These are phyloP conservation scores for Saussurea involucrata DNA, from an alignment of 129 eudicot genomes.

Conservation along the genomic window DNA sequence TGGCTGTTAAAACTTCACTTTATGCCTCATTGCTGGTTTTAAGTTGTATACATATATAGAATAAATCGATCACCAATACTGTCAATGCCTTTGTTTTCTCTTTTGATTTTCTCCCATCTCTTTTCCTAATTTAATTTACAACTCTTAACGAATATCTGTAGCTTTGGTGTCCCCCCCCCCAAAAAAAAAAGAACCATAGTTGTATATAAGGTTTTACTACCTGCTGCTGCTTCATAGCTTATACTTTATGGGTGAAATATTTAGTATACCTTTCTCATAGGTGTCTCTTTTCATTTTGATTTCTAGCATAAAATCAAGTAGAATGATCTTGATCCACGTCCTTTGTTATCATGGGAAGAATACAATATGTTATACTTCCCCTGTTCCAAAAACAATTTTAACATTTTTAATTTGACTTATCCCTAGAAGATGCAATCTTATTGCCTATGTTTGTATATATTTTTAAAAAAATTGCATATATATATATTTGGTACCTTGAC, in stretches of 20 bases:
- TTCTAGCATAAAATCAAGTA: too few relatives aligned
- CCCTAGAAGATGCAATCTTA: neutral
- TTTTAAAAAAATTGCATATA: too few relatives aligned
- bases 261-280: too few relatives aligned
- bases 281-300: too few relatives aligned
- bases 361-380: neutral
- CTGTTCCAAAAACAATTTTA: neutral
- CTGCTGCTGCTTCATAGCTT: neutral
- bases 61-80: neutral
- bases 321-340: neutral
- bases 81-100: neutral
- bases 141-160: neutral
- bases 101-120: neutral
- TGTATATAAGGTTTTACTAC: neutral
- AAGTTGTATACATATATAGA: neutral
- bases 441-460: neutral
- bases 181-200: neutral
- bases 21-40: neutral
- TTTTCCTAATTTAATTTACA: neutral
- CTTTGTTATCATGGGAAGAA: neutral
- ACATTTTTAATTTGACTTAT: neutral
- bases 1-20: slow-evolving; percentile 1
- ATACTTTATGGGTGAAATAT: too few relatives aligned
- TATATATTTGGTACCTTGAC: too few relatives aligned
- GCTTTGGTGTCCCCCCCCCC: neutral